phyloP scores from a whole-genome alignment of 2,329 filamentous ascomycete species.

The Penicillium sp. region DNA sequence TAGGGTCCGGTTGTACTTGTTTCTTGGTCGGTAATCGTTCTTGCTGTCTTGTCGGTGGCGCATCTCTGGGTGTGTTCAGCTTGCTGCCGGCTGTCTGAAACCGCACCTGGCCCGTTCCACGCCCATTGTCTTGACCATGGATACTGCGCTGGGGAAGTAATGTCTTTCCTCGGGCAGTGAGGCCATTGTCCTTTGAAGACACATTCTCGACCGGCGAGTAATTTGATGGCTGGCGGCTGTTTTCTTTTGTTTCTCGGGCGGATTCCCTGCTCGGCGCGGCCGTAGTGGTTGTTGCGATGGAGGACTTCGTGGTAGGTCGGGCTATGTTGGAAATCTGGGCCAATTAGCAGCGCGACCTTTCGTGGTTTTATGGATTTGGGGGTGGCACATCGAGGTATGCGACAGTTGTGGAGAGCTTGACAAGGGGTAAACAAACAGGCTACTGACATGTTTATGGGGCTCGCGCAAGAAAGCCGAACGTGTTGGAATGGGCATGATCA shows the following conservation, averaged over 20 bases:
- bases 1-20: constrained; percentile 8
- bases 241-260: constrained; percentile 12
- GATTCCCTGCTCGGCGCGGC: constrained; percentile 14
- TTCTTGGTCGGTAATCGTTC: constrained; percentile 3
- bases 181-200: constrained; percentile 18
- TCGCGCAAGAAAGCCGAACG: constrained; percentile 37
- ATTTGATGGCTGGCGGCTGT: constrained; percentile 7
- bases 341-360: constrained; percentile 3
- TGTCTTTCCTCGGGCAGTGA: constrained; percentile 27
- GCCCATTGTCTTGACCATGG: constrained; percentile 19
- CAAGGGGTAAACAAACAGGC: neutral
- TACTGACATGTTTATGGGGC: constrained; percentile 32
- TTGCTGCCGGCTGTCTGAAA: constrained; percentile 21
- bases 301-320: constrained; percentile 20
- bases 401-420: constrained; percentile 14
- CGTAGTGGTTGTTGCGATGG: neutral
- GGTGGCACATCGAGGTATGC: constrained; percentile 12
- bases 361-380: neutral
- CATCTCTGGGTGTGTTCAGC: constrained; percentile 16
- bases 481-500: constrained; percentile 40
- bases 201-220: constrained; percentile 15
- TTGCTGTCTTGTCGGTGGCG: constrained; percentile 15
- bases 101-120: constrained; percentile 15
- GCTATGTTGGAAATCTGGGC: constrained; percentile 25
- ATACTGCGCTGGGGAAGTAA: constrained; percentile 32